Conservation (phyloP, 345 rosid genomes). For the Citrus sp. region DNA sequence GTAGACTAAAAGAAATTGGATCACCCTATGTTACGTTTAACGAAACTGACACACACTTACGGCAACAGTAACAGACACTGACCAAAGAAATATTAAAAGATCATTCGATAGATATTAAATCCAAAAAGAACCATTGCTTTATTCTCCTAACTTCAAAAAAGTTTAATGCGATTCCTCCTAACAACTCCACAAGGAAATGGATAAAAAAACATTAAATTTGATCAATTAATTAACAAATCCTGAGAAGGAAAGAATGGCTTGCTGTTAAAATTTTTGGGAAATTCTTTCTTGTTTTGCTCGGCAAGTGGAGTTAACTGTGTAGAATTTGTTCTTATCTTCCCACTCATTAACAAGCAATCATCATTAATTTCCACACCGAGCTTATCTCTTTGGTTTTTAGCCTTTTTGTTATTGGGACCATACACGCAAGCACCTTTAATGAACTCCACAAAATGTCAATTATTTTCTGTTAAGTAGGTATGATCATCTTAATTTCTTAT, state of each 20-base stretch:
- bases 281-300: constrained; percentile 10
- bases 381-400: background rate
- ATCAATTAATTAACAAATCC: background rate
- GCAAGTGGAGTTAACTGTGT: background rate
- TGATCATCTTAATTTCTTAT: constrained; percentile 7
- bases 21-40: too few species aligned
- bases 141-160: background rate
- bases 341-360: constrained; percentile 7
- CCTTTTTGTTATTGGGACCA: constrained; percentile 1
- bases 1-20: background rate
- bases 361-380: background rate
- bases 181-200: background rate
- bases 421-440: background rate
- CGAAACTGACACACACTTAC: too few species aligned
- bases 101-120: background rate
- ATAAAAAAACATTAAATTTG: background rate
- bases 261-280: background rate
- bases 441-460: background rate
- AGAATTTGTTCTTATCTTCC: constrained; percentile 34
- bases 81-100: too few species aligned
- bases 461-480: background rate
- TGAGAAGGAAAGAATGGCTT: background rate
- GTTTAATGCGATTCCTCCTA: background rate
- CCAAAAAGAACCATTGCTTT: background rate
- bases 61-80: fast-evolving